phyloP scores from a whole-genome alignment of 1,284 basidiomycete species.

The Irpex lacteus region DNA sequence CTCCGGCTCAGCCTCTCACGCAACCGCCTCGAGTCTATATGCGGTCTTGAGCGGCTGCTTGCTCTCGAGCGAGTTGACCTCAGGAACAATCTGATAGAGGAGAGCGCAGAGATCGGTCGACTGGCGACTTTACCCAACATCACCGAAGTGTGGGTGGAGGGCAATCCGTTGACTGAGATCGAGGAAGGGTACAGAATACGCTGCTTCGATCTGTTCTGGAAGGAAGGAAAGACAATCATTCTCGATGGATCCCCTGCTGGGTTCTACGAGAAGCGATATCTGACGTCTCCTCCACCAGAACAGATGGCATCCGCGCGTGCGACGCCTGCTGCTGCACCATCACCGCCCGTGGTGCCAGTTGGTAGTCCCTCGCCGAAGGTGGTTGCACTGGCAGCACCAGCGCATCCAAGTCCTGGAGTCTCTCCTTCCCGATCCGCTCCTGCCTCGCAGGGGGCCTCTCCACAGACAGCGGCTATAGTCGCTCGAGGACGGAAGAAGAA shows the following conservation, averaged over 20 bases:
- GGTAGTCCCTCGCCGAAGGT: conserved; percentile 24
- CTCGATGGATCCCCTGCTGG: conserved; percentile 76
- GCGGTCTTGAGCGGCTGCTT: conserved; percentile 86
- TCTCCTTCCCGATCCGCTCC: conserved; percentile 37
- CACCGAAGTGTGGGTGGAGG: conserved; percentile 73
- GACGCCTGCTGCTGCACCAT: conserved; percentile 42
- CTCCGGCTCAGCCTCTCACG: conserved; percentile 73
- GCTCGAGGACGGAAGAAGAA: conserved; percentile 52
- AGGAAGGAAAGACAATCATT: conserved; percentile 70
- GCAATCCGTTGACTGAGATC: conserved; percentile 74
- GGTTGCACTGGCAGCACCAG: conserved; percentile 25
- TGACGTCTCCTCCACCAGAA: conserved; percentile 45
- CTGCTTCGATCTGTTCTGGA: conserved; percentile 82
- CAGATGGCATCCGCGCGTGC: conserved; percentile 53
- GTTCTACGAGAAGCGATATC: conserved; percentile 73
- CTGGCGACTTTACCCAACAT: conserved; percentile 80
- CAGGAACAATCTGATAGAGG: conserved; percentile 79
- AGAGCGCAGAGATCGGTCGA: conserved; percentile 84
- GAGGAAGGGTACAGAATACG: conserved; percentile 74
- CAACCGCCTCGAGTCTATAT: conserved; percentile 91
- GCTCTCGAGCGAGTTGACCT: conserved; percentile 86
- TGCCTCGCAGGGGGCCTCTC: conserved; percentile 42
- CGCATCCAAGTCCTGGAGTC: conserved; percentile 31
- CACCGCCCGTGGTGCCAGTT: conserved; percentile 62
- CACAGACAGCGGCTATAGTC: conserved; percentile 37